Percentiles rank a stretch among this genome's conserved stretches.
These are phyloP conservation scores for Diutina catenulata DNA, from an alignment of 1,139 yeast genomes.

Conservation along the genomic window DNA sequence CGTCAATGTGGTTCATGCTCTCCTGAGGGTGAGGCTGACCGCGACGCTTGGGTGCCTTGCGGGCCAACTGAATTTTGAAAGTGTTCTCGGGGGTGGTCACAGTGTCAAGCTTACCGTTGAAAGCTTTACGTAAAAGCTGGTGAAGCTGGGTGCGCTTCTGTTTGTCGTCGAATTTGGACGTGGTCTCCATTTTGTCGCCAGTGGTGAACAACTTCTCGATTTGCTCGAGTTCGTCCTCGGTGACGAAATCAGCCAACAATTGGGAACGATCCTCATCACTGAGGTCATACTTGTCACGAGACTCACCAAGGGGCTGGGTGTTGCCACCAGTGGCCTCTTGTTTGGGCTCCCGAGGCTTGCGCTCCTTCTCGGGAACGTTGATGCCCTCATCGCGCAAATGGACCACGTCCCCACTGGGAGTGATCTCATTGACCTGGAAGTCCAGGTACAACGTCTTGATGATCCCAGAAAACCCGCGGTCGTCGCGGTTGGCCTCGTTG, in stretches of 20 bases:
- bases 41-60: conserved; percentile 3
- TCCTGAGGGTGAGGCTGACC: conserved; percentile 4
- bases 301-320: conserved; percentile 13
- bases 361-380: conserved; percentile 39
- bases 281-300: conserved; percentile 30
- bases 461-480: conserved; percentile 62
- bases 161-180: conserved; percentile 51
- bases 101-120: conserved; percentile 66
- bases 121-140: conserved; percentile 61
- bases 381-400: conserved; percentile 70
- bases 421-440: conserved; percentile 85
- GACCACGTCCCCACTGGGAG: conserved; percentile 52
- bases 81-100: conserved; percentile 60
- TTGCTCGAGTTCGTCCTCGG: conserved; percentile 44
- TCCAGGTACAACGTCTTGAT: conserved; percentile 90
- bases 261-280: conserved; percentile 31
- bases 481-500: conserved; percentile 24
- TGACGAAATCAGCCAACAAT: conserved; percentile 43
- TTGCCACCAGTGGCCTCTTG: conserved; percentile 9
- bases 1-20: conserved; percentile 39
- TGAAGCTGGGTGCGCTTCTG: conserved; percentile 66
- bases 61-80: conserved; percentile 42
- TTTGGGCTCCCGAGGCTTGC: conserved; percentile 19
- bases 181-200: conserved; percentile 52
- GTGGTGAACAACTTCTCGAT: conserved; percentile 44